Percentiles rank a stretch among this genome's conserved stretches.
Evolutionary conservation across 768 basidiomycete genomes (phyloP).

Genomic region (Xerocomus potaroensis): DNA sequence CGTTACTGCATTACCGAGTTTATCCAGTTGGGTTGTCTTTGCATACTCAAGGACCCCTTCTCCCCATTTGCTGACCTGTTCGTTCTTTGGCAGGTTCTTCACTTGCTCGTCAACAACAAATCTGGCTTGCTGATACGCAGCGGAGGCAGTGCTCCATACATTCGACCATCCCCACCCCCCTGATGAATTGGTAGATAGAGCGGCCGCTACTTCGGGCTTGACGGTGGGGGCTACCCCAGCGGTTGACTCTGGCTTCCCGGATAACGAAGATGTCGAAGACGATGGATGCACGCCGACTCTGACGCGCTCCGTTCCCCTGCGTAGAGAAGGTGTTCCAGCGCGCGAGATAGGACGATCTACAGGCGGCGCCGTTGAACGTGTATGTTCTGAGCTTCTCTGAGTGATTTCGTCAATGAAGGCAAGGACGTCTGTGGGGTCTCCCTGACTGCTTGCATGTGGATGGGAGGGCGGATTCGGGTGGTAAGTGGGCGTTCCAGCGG

Average conservation of each 20-base stretch:
- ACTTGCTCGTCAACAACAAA: conserved; percentile 91
- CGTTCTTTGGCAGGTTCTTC: conserved; percentile 79
- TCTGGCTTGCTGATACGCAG: conserved; percentile 83
- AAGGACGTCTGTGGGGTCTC: conserved; percentile 77
- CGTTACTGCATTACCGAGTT: conserved; percentile 63
- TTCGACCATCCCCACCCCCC: conserved; percentile 81
- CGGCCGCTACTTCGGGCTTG: conserved; percentile 16
- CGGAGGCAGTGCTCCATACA: conserved; percentile 86
- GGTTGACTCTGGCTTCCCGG: conserved; percentile 23
- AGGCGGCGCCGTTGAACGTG: conserved; percentile 51
- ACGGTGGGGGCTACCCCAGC: conserved; percentile 25
- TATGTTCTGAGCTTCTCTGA: conserved; percentile 81
- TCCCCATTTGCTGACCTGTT: conserved; percentile 85
- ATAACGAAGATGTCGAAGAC: conserved; percentile 43
- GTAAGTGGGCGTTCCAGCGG: conserved; percentile 24
- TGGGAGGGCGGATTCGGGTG: conserved; percentile 18
- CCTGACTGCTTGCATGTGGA: conserved; percentile 38
- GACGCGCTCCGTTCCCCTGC: conserved; percentile 76
- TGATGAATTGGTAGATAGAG: conserved; percentile 9
- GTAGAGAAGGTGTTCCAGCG: conserved; percentile 64
- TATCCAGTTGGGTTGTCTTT: conserved; percentile 85
- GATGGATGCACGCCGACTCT: conserved; percentile 49
- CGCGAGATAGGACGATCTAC: conserved; percentile 58
- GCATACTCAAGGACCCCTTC: conserved; percentile 85
- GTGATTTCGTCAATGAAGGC: conserved; percentile 95